Evolutionary conservation across 306 rosid species (phyloP).

Genomic region (Abrus precatorius): DNA sequence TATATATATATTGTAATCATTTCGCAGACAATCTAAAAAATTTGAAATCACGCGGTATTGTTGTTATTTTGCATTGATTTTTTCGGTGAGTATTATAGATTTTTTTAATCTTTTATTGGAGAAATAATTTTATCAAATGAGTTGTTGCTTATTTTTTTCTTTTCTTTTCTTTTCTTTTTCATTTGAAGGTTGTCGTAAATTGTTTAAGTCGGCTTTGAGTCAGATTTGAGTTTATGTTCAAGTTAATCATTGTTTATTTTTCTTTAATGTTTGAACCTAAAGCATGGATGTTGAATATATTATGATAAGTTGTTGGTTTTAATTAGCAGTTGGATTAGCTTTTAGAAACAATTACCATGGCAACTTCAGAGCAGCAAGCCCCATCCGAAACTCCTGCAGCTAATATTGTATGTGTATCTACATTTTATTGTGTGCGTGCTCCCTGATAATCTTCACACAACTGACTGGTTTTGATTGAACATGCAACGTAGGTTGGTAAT

Average conservation of each 20-base stretch:
- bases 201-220: not conserved
- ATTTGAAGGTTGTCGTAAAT: not conserved
- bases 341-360: slow-evolving; percentile 59
- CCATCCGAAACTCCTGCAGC: slow-evolving; percentile 61
- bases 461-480: slow-evolving; percentile 32
- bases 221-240: not conserved
- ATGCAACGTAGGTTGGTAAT: slow-evolving; percentile 72
- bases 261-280: not conserved
- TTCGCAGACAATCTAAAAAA: too few species aligned
- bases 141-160: not conserved
- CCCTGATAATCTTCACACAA: not conserved
- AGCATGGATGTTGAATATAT: slow-evolving; percentile 3
- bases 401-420: slow-evolving; percentile 65
- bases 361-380: slow-evolving; percentile 66
- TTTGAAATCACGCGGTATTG: too few species aligned
- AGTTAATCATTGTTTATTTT: not conserved
- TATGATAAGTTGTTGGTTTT: slow-evolving; percentile 1
- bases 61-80: too few species aligned
- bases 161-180: not conserved
- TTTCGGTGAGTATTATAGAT: too few species aligned
- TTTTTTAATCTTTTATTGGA: not conserved
- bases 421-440: not conserved
- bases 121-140: not conserved
- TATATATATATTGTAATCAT: not conserved
- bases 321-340: slow-evolving; percentile 40